Evolutionary conservation across 2,329 filamentous ascomycete species (phyloP), one percentile per base, ranked within the genome.

Genomic region (Arthroderma sp.): DNA sequence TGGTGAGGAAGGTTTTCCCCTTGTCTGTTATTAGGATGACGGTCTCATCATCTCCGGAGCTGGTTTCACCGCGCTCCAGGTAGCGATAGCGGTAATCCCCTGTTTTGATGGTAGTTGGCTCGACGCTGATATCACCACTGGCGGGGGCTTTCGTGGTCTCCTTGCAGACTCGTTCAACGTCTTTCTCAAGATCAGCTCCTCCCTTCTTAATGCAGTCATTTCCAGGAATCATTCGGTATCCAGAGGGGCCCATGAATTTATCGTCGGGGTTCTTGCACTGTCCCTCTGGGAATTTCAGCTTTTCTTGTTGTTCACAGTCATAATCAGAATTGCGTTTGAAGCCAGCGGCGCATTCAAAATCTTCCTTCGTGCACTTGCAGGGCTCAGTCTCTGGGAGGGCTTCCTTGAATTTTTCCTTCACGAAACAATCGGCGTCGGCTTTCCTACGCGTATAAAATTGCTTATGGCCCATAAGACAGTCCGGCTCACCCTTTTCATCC

Each of bases 261-360:
- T 86, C 85, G 7, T 84, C 81, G 2, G 80, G 76, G 43, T 83
- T 79, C 66, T 86, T 82, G 71, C 93, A 98, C 28, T 81, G 79
- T 6, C 82, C 88, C 51, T 87, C 79, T 0, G 91, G 90, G 1
- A 83, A 75, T 1, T 77, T 69, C 44, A 95, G 70, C 2, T 80
- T 75, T 0, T 81, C 83, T 25, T 78, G 80, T 6, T 81, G 79
- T 23, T 83, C 77, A 68, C 93, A 97, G 61, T 85, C 79, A 31
- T 19, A 51, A 54, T 80, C 81, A 55, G 81, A 78, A 61, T 91
- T 82, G 2, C 81, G 76, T 37, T 78, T 78, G 68, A 95, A 97
- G 70, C 95, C 94, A 77, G 87, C 95, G 68, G 97, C 91, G 70
- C 93, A 98, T 73, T 98, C 93, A 69, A 95, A 98, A 70, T 98